Evolutionary conservation across 768 basidiomycete genomes (phyloP).

Genomic region (Pisolithus marmoratus): DNA sequence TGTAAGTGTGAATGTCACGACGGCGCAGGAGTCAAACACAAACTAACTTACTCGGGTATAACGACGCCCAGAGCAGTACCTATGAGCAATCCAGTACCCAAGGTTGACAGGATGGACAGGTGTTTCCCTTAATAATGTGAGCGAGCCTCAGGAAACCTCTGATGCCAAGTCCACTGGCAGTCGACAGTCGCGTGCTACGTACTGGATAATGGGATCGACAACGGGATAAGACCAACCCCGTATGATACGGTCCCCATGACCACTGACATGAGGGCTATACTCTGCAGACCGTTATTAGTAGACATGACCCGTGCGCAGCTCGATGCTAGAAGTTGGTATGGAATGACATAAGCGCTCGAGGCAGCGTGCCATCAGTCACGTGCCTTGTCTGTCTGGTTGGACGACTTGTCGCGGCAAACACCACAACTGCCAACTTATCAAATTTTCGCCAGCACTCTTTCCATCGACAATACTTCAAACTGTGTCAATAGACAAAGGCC

Average conservation of each 20-base stretch:
- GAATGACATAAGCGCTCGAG: too few species aligned
- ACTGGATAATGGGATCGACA: conserved; percentile 72
- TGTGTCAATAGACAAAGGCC: too few species aligned
- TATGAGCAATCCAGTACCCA: conserved; percentile 81
- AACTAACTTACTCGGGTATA: conserved; percentile 76
- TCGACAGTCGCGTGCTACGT: conserved; percentile 3
- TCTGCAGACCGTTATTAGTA: conserved; percentile 15
- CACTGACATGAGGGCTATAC: conserved; percentile 43
- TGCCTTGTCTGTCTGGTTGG: too few species aligned
- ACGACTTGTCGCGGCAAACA: too few species aligned
- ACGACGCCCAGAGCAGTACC: conserved; percentile 90
- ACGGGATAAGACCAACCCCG: conserved; percentile 65
- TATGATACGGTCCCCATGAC: conserved; percentile 62
- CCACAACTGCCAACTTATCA: too few species aligned
- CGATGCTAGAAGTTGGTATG: too few species aligned
- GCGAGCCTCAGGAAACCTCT: conserved; percentile 28
- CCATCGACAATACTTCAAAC: too few species aligned
- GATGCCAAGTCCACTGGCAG: not conserved
- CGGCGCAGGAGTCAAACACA: not conserved
- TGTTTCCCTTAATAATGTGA: conserved; percentile 33
- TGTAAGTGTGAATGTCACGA: not conserved
- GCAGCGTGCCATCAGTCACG: too few species aligned
- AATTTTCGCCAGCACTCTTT: too few species aligned
- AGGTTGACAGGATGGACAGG: conserved; percentile 42
- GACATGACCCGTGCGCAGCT: conserved; percentile 13